Evolutionary conservation across 768 basidiomycete genomes (phyloP), one percentile per base, ranked within the genome.

Genomic region (Multifurca ochricompacta): DNA sequence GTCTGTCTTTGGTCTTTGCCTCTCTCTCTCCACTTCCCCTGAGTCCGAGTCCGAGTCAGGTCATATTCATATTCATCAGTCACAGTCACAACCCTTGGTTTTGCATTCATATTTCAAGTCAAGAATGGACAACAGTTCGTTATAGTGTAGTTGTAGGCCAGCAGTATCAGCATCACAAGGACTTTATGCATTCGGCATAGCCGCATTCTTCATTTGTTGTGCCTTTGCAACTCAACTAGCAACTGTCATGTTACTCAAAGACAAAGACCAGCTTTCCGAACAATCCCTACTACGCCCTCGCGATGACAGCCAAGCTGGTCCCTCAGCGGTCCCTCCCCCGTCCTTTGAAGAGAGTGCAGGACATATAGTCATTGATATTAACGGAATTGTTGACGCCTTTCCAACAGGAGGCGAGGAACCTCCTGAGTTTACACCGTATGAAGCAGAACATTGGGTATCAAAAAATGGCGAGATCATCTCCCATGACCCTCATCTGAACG

Each of bases 401-500:
- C 61, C 65, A 9, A 62, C 59, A 16, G 70, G 67, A 18, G 72
- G 71, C 18, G 66, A 72, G 48, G 75, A 72, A n/a, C 72, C 76
- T 16, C 86, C 85, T 1, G 68, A 67, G 2, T 88, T 87, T 59
- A 64, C 80, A 2, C 77, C 75, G 0, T 87, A 87, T 63, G 68
- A 79, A 13, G 83, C 86, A 18, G 75, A 83, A 54, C 81, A 72
- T 67, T 81, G 79, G 58, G 67, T 74, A 21, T 70, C 70, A 1
- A 66, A 66, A 31, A 53, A 69, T 37, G 81, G 79, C 2, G 66
- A 81, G 42, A 71, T 85, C 55, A 68, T 88, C 49, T 85, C 85
- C 13, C 86, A 88, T 65, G 87, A 89, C 60, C 69, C 65, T 5
- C 83, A 85, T 63, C 66, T 87, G 42, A 87, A 87, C 53, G 67